Evolutionary conservation across 2,329 filamentous ascomycete genomes (phyloP).

Genomic region (Myriangium duriaei): DNA sequence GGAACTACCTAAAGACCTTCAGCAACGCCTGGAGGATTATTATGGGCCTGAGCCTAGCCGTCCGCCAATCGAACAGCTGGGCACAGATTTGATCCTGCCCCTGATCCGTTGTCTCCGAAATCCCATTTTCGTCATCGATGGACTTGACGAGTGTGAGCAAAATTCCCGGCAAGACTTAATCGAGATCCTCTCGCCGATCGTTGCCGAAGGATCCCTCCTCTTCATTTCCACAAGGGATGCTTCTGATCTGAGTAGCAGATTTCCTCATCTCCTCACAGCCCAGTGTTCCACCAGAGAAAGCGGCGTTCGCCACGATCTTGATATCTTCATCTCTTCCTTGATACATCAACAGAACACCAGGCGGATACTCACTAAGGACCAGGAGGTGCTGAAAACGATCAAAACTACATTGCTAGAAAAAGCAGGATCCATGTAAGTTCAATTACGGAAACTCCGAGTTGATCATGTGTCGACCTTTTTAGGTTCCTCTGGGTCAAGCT

Average conservation of each 20-base stretch:
- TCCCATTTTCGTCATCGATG: slow-evolving; percentile 7
- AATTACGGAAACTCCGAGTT: no score
- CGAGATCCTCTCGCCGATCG: background rate
- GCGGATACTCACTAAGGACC: background rate
- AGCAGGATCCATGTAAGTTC: background rate
- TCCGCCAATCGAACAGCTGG: background rate
- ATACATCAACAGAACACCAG: background rate
- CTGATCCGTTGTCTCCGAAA: background rate
- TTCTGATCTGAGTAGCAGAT: background rate
- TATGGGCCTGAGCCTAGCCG: background rate
- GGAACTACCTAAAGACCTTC: background rate
- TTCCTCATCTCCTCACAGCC: background rate
- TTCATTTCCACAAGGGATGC: background rate
- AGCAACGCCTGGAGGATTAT: background rate
- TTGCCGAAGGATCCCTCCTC: background rate
- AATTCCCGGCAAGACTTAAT: background rate
- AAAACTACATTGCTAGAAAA: background rate
- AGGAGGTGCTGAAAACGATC: background rate
- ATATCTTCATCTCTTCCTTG: background rate
- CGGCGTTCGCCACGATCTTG: background rate
- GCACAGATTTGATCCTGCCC: slow-evolving; percentile 1
- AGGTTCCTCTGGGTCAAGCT: slow-evolving; percentile 11
- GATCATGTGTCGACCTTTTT: no score
- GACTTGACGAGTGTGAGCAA: slow-evolving; percentile 7
- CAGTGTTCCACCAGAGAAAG: background rate